These are phyloP conservation scores for Pseudognaphalium luteoalbum DNA, from an alignment of 129 eudicot genomes.

Conservation along the genomic window DNA sequence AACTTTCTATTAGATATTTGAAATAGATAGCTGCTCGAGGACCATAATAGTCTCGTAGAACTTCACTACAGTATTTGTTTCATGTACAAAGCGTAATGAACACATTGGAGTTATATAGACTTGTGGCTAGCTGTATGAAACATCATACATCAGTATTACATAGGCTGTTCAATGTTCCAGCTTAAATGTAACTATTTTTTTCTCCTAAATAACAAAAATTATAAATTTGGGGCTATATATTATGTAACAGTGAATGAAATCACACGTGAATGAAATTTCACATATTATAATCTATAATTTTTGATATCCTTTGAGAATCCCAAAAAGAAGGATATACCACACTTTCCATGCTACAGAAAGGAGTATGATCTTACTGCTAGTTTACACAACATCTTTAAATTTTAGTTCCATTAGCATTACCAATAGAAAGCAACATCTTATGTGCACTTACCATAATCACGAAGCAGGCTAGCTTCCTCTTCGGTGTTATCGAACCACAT, in stretches of 20 bases:
- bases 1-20: conserved; percentile 52
- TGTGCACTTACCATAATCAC: conserved; percentile 67
- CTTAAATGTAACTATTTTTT: not conserved
- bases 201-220: too few species aligned
- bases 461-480: conserved; percentile 80
- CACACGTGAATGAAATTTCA: too few species aligned
- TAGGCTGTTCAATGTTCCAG: not conserved
- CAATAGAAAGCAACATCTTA: not conserved
- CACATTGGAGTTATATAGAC: not conserved
- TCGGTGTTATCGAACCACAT: conserved; percentile 94
- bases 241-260: too few species aligned
- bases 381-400: not conserved
- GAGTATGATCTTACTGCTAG: not conserved
- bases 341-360: not conserved
- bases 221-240: too few species aligned
- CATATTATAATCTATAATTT: too few species aligned
- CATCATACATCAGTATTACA: not conserved
- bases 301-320: too few species aligned
- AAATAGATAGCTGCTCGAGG: conserved; percentile 85
- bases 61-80: conserved; percentile 90
- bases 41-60: conserved; percentile 67
- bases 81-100: conserved; percentile 38
- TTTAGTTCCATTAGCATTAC: not conserved
- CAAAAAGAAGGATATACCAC: not conserved
- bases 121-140: not conserved